phyloP scores from a whole-genome alignment of 495 filamentous ascomycete species.

The Jackrogersella minutella region DNA sequence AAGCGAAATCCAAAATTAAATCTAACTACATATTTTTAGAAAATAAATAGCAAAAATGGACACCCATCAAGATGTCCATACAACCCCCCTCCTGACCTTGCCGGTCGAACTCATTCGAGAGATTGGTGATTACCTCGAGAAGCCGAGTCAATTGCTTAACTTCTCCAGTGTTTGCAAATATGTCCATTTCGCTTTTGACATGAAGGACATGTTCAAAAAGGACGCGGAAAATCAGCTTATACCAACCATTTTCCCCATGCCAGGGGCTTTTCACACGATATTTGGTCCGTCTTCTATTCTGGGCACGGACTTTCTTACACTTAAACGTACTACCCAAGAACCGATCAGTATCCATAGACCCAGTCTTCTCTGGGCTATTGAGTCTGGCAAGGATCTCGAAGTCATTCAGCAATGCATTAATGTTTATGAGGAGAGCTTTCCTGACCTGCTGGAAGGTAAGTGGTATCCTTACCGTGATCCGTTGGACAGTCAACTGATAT shows the following conservation, averaged over 20 bases:
- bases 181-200: neutral
- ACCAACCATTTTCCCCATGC: neutral
- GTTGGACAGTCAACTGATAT: neutral
- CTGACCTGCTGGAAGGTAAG: neutral
- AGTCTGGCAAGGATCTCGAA: neutral
- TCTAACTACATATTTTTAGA: too few relatives aligned
- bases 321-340: too few relatives aligned
- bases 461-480: neutral
- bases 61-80: neutral
- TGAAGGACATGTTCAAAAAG: neutral
- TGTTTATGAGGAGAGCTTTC: neutral
- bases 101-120: conserved; percentile 7
- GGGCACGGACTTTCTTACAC: too few relatives aligned
- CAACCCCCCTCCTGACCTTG: neutral
- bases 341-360: neutral
- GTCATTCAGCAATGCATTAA: neutral
- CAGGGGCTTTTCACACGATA: neutral
- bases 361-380: neutral
- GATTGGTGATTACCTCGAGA: neutral
- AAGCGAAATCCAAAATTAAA: too few relatives aligned
- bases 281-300: too few relatives aligned
- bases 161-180: neutral
- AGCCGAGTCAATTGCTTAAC: neutral
- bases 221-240: conserved; percentile 3
- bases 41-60: neutral